Evolutionary conservation across 371 early-diverging fungal genomes (phyloP), one percentile per base, ranked within the genome.

Genomic region (Rhizopus delemar): DNA sequence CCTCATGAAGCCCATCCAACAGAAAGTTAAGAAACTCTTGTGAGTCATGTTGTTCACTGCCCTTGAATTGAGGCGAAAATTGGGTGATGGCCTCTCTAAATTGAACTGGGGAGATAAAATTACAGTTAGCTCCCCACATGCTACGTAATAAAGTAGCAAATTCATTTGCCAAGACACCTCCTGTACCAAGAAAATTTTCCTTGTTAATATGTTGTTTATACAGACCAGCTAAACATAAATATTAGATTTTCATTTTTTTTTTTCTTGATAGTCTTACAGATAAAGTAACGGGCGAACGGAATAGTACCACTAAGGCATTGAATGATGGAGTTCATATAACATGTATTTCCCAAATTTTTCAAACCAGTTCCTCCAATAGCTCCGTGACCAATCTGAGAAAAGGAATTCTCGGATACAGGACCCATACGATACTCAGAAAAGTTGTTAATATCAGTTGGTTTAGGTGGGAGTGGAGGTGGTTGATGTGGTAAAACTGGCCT

Each of bases 261-360:
- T 1, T 9, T 9, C 3, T 36, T 29, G 5, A 4, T 41, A 13
- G 8, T 55, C 66, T 59, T 73, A 82, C 82, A 65, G 59, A 83
- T 61, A 59, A 92, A 93, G 69, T 87, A 95, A 29, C 89, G 73
- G 8, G 93, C 78, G 32, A 96, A 73, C 4, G 93, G 93, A 13
- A 84, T 67, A 2, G 95, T 94, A 2, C 88, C 91, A 45, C 87
- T 88, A 45, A 99, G 60, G 59, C 96, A 96, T 69, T 99, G 99
- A 45, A 99, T 74, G 16, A 90, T 84, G 4, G 94, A 90, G 71
- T 97, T 99, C 94, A 98, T 94, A 70, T 88, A 99, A 68, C 99
- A 99, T 0, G 98, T 97, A 69, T 99, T 99, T 28, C 99, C 99
- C 34, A 97, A 63, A 66, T 97, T 97, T 51, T 84, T 86, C 57